Evolutionary conservation across 1,284 basidiomycete species (phyloP).

Genomic region (Naganishia liquefaciens): DNA sequence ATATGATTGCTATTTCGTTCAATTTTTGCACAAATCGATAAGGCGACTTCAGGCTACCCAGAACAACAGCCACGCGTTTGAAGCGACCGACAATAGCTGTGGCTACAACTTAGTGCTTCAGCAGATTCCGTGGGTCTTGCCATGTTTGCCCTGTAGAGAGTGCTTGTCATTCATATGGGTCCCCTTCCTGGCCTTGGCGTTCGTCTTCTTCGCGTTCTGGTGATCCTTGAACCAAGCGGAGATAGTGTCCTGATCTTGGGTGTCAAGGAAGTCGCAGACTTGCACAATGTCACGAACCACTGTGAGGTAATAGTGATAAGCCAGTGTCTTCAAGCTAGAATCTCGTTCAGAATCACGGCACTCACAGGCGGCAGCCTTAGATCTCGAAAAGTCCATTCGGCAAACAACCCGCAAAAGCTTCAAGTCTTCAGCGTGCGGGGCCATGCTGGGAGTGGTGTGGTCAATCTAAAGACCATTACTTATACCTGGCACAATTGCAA

Average conservation of each 20-base stretch:
- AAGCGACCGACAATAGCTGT: too few relatives aligned
- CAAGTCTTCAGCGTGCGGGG: conserved; percentile 28
- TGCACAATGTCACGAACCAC: conserved; percentile 34
- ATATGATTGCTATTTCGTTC: too few relatives aligned
- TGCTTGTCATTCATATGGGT: conserved; percentile 23
- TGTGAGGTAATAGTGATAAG: not conserved
- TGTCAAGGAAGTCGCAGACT: conserved; percentile 35
- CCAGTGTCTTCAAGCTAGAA: not conserved
- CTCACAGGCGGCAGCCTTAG: conserved; percentile 32
- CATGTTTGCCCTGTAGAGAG: conserved; percentile 28
- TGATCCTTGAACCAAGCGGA: conserved; percentile 17
- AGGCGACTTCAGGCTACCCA: too few relatives aligned
- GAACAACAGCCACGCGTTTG: too few relatives aligned
- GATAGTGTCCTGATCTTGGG: conserved; percentile 30
- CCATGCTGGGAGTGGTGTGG: conserved; percentile 20
- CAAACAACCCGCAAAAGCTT: conserved; percentile 35
- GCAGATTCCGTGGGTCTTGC: conserved; percentile 35
- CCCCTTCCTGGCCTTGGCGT: conserved; percentile 13
- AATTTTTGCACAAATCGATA: too few relatives aligned
- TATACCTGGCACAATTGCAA: too few relatives aligned
- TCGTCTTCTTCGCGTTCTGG: conserved; percentile 25
- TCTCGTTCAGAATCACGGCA: not conserved
- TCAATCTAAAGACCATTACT: not conserved
- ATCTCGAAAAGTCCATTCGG: conserved; percentile 35
- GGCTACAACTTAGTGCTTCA: conserved; percentile 6